Conservation (phyloP, 2,329 filamentous ascomycete species). For the Alternaria sp. region DNA sequence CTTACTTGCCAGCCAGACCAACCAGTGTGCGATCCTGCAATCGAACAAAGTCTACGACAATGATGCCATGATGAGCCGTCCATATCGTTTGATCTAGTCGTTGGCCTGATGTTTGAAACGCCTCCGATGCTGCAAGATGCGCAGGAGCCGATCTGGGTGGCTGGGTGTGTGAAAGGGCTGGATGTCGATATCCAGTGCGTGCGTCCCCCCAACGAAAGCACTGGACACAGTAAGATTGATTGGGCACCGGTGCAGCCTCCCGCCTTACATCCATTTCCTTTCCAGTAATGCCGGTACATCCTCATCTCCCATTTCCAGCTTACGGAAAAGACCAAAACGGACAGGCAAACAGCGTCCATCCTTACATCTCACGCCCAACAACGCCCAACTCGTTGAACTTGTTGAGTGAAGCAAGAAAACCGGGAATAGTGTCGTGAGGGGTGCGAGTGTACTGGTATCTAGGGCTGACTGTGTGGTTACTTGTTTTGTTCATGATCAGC, state of each 20-base stretch:
- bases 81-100: neutral
- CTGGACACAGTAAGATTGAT: neutral
- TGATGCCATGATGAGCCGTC: conserved; percentile 7
- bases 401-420: neutral
- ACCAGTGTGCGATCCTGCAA: neutral
- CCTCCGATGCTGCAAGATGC: conserved; percentile 3
- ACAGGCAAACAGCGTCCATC: neutral
- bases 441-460: neutral
- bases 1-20: neutral
- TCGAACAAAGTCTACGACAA: neutral
- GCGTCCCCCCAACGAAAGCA: neutral
- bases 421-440: neutral
- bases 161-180: neutral
- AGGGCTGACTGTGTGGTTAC: conserved; percentile 6
- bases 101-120: conserved; percentile 1
- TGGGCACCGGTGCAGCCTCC: neutral
- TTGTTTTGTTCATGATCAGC: conserved; percentile 3
- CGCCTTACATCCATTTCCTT: neutral
- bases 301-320: conserved; percentile 5
- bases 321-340: neutral
- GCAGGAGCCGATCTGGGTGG: conserved; percentile 1
- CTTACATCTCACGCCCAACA: neutral
- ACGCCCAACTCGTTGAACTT: neutral
- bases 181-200: neutral
- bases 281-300: neutral